Percentiles rank a stretch among this genome's conserved stretches.
phyloP scores from a whole-genome alignment of 2,329 filamentous ascomycete species.

The Neopestalotiopsis rosae region DNA sequence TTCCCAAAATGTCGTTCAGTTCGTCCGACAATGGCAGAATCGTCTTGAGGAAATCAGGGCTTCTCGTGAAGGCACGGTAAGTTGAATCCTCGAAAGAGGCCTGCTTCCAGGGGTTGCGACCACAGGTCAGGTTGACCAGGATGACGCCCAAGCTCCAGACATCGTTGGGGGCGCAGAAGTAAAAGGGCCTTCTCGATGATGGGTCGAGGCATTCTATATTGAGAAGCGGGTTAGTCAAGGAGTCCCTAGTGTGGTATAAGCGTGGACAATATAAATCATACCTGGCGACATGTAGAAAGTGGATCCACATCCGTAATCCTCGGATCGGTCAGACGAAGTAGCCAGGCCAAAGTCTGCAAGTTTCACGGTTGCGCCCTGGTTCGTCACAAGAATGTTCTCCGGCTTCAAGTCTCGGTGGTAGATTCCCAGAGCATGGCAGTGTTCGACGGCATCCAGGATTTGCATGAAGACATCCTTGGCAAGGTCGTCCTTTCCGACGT shows the following conservation, averaged over 20 bases:
- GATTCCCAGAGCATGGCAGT: constrained; percentile 91
- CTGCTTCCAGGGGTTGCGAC: constrained; percentile 98
- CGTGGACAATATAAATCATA: constrained; percentile 53
- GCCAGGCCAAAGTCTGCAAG: constrained; percentile 97
- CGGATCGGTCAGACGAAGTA: constrained; percentile 80
- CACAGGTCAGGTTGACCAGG: constrained; percentile 95
- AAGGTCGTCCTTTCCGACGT: constrained; percentile 88
- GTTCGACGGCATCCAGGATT: constrained; percentile 93
- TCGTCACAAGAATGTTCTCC: constrained; percentile 94
- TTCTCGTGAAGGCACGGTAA: constrained; percentile 87
- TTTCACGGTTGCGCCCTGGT: constrained; percentile 88
- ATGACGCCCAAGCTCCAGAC: constrained; percentile 99
- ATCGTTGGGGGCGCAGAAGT: constrained; percentile 93
- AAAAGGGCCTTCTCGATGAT: constrained; percentile 74
- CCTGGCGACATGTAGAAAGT: constrained; percentile 99
- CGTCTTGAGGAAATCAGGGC: constrained; percentile 85
- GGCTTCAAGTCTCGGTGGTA: constrained; percentile 98
- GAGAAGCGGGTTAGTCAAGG: constrained; percentile 26
- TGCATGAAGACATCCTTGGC: constrained; percentile 90
- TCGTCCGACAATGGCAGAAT: constrained; percentile 92
- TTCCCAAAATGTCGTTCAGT: constrained; percentile 83
- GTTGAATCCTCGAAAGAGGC: constrained; percentile 93
- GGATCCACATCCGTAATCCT: constrained; percentile 96
- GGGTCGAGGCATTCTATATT: constrained; percentile 85
- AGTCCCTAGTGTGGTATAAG: constrained; percentile 19